Base-by-base conservation (phyloP, 306 rosid genomes). In the Urtica urens region DNA sequence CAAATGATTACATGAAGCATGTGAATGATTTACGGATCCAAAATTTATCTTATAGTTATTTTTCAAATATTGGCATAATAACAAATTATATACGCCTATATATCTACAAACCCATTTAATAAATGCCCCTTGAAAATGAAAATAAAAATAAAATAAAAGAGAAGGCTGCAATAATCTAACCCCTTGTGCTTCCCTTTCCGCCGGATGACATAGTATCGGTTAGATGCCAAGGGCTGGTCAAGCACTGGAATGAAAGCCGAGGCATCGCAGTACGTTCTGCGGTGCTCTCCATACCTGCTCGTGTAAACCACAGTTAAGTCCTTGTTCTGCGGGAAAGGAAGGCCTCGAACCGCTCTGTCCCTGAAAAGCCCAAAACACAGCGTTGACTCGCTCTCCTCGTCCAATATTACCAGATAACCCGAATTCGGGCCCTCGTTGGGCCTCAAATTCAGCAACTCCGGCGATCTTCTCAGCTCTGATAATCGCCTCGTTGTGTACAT, bases 401-500 rank as follows among this genome's bases (percentile, higher is more conserved):
- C 92, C 40, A 75, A 78, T 23, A 85, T 70, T 4, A 78, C 83
- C 42, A 80, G 58, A 29, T 74, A 49, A 3, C 92, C 94, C 49
- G 81, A 77, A 60, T 67, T 58, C 0, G 92, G 86, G 7, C 94
- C 94, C 30, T 80, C 79, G 0, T 69, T 70, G 0, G 73, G 68
- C 11, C 66, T 58, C 29, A 4, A 30, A 5, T 63, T 54, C 9
- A 69, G 74, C 27, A 60, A 47, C 2, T 62, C 68, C 19, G 58
- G 21, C 28, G 64, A 62, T 0, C 66, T 75, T 53, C 28, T 74
- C 38, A 35, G 78, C 43, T 40, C 8, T 14, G 90, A 83, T 4
- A 80, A 55, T 50, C 77, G 79, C 72, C 77, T 80, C 10, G 92
- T 80, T 49, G 80, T 81, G 41, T 84, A 84, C 92, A 80, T 72